A percentile compares a stretch with the other conserved stretches of the same genome.
Evolutionary conservation across 345 rosid genomes (phyloP).

Genomic region (Xanthoceras sorbifolium): DNA sequence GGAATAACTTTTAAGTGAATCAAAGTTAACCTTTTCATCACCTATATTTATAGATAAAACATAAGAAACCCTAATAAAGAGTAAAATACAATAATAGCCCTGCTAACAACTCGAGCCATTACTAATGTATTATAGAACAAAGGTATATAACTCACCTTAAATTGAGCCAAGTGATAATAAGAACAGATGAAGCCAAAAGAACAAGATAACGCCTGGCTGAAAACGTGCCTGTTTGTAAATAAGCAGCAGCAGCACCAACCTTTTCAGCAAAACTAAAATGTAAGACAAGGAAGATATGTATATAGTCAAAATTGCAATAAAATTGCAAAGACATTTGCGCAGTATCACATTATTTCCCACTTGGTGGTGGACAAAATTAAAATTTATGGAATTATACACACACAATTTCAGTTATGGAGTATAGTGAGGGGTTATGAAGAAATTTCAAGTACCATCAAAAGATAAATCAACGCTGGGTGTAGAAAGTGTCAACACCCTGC

Average conservation of each 20-base stretch:
- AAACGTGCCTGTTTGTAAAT: conserved; percentile 69
- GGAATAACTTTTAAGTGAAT: too few species aligned
- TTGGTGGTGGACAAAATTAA: neutral
- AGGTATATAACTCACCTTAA: conserved; percentile 52
- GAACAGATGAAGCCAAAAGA: conserved; percentile 73
- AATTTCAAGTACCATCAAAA: too few species aligned
- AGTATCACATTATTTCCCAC: neutral
- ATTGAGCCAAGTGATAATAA: conserved; percentile 85
- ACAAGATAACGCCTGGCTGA: conserved; percentile 47
- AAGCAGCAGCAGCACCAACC: conserved; percentile 89
- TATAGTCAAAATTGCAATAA: neutral
- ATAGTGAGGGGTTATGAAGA: too few species aligned
- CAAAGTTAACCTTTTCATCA: too few species aligned
- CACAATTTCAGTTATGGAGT: neutral
- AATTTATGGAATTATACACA: neutral
- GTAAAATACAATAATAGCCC: too few species aligned
- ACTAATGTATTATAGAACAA: neutral
- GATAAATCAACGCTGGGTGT: too few species aligned
- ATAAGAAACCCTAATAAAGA: too few species aligned
- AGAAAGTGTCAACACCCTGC: neutral
- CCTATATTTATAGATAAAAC: too few species aligned
- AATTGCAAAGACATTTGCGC: neutral
- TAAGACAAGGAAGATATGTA: conserved; percentile 7
- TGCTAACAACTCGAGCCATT: too few species aligned
- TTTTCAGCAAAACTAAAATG: conserved; percentile 23